Evolutionary conservation across 306 rosid species (phyloP), one percentile per base, ranked within the genome.

Genomic region (Astragalus membranaceus): DNA sequence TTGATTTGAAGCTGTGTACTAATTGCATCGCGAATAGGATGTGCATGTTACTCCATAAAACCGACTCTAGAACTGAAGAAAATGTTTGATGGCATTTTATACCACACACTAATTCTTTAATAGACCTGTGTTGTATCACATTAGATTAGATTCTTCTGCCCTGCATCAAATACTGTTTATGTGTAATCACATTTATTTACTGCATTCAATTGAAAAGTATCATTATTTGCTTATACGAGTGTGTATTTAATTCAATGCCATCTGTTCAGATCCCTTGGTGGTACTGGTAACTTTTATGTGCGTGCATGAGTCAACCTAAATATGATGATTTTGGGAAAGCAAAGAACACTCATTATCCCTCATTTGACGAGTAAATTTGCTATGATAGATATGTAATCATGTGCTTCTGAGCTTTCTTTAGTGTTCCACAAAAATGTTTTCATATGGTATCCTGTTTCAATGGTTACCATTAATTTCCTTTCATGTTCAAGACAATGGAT

Each of bases 1-100:
- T 77, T 91, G 83, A 88, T 65, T 49, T 64, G 77, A 72, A 65
- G 84, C 76, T 47, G 46, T 63, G 61, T 67, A 12, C 51, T 68
- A 74, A 13, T 71, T 58, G 77, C 50, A 54, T 48, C 63, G 57
- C 69, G 12, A 33, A 57, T 60, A 46, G 69, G 58, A 48, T 64
- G 74, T 15, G 16, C 41, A 39, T 64, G 30, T 72, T 30, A 70
- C 78, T 75, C 54, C 75, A 41, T 64, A 46, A 60, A 73, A 20
- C 23, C 10, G 76, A 67, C 29, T 72, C 52, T 67, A 43, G 57
- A 55, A 56, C 67, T 55, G 70, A 8, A 44, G 70, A 33, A 53
- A 69, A 54, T 67, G 76, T 67, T 68, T n/a, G 37, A 43, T 64
- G 54, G 44, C 73, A 65, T 70, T 57, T 55, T 36, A 14, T 54